phyloP scores from a whole-genome alignment of 306 rosid species.

The Neltuma alba region DNA sequence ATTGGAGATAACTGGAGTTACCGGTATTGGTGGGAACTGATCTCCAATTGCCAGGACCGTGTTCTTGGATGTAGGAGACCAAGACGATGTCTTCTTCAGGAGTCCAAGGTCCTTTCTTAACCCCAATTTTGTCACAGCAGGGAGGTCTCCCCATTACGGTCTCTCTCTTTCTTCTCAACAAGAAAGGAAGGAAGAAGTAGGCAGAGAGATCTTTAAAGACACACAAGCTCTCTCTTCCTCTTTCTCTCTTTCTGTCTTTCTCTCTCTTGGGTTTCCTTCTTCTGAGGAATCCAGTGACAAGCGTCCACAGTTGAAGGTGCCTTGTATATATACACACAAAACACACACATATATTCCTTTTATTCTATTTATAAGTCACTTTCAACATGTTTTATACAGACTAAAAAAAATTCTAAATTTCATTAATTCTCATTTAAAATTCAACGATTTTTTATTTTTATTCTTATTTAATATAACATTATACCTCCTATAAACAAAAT shows the following conservation, averaged over 20 bases:
- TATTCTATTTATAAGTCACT: no score
- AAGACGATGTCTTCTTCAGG: constrained; percentile 93
- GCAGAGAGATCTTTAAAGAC: not conserved
- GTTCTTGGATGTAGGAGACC: constrained; percentile 90
- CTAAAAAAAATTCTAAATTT: no score
- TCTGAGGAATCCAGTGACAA: constrained; percentile 35
- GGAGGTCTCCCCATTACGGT: constrained; percentile 80
- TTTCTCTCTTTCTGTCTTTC: no score
- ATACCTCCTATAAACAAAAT: no score
- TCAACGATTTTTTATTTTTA: no score
- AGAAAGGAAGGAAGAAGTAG: not conserved
- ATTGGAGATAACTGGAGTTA: constrained; percentile 5
- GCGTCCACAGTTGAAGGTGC: constrained; percentile 45
- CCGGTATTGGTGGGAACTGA: constrained; percentile 82
- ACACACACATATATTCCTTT: no score
- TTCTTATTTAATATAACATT: no score
- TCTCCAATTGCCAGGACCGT: constrained; percentile 98
- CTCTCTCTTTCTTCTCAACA: not conserved
- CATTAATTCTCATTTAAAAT: no score
- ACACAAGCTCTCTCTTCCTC: not conserved
- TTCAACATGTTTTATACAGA: no score
- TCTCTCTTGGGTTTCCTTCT: not conserved
- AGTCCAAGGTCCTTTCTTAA: constrained; percentile 97
- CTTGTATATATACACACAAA: constrained; percentile 24
- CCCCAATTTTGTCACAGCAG: constrained; percentile 71